phyloP scores from a whole-genome alignment of 176 grass and related monocot species.

The Cenchrus fungigraminus region DNA sequence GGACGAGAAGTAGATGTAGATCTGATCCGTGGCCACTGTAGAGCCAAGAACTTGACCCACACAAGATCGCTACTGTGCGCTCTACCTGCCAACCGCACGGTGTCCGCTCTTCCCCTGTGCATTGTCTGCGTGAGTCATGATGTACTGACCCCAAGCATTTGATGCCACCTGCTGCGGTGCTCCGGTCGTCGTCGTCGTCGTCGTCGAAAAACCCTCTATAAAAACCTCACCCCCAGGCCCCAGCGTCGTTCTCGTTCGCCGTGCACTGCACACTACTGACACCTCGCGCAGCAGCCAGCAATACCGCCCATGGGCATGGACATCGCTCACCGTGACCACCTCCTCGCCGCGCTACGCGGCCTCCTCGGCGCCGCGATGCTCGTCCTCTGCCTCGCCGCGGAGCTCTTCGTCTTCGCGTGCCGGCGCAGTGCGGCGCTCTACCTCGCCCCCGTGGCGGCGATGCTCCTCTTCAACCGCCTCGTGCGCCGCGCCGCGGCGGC shows the following conservation, averaged over 20 bases:
- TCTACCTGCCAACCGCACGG: neutral
- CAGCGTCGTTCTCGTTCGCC: neutral
- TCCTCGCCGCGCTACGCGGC: neutral
- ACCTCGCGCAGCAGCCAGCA: neutral
- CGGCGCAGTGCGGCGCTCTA: constrained; percentile 2
- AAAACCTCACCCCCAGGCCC: neutral
- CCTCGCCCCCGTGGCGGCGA: constrained; percentile 40
- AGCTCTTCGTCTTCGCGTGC: constrained; percentile 37
- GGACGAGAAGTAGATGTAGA: too few relatives aligned
- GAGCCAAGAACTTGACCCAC: too few relatives aligned
- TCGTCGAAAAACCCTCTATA: neutral
- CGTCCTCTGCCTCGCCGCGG: constrained; percentile 47
- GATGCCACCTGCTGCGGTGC: neutral
- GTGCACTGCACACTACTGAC: neutral
- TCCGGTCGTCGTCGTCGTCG: neutral
- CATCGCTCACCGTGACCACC: constrained; percentile 16
- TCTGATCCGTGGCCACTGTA: too few relatives aligned
- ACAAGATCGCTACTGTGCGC: too few relatives aligned
- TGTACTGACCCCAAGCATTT: neutral
- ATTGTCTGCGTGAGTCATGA: too few relatives aligned
- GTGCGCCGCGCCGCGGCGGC: neutral
- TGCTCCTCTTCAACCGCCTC: constrained; percentile 40
- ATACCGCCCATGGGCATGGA: neutral
- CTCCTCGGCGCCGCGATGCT: constrained; percentile 26
- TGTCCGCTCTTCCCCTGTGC: neutral